These are phyloP conservation scores for Periconia sp. DNA, from an alignment of 2,329 filamentous ascomycete genomes.

Conservation along the genomic window DNA sequence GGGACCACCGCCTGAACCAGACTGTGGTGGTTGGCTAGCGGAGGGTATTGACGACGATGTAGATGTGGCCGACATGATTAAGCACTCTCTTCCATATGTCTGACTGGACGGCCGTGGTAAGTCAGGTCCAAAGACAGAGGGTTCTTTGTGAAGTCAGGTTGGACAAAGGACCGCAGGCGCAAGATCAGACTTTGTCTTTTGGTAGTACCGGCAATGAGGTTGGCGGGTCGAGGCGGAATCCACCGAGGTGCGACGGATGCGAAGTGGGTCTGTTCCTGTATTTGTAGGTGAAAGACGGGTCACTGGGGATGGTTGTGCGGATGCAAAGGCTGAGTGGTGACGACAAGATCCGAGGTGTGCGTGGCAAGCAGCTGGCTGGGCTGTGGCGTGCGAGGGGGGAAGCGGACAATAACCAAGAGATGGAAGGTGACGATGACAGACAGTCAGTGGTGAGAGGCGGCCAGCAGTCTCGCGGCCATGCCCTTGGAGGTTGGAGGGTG, in stretches of 20 bases:
- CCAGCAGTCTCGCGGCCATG: neutral
- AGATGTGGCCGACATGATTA: slow-evolving; percentile 27
- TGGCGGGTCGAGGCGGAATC: neutral
- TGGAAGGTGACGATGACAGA: neutral
- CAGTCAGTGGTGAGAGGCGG: neutral
- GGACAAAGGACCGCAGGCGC: slow-evolving; percentile 7
- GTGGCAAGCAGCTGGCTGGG: too few species aligned
- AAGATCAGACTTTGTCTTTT: slow-evolving; percentile 12
- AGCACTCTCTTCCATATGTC: slow-evolving; percentile 18
- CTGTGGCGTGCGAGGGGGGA: neutral
- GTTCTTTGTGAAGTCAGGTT: neutral
- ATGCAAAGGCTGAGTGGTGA: neutral
- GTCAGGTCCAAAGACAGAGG: slow-evolving; percentile 2
- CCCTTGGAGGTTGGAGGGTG: slow-evolving; percentile 5
- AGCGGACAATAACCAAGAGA: neutral
- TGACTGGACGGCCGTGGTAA: slow-evolving; percentile 1
- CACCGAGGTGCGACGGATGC: neutral
- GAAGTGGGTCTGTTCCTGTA: neutral
- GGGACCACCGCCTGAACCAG: slow-evolving; percentile 46
- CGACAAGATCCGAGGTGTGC: neutral
- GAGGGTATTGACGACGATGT: slow-evolving; percentile 14
- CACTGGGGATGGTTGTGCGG: neutral
- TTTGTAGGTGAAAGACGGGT: neutral
- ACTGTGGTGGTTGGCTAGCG: slow-evolving; percentile 3
- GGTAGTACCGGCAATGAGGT: slow-evolving; percentile 7